Percentiles rank a stretch among this genome's conserved stretches.
These are phyloP conservation scores for Colletotrichum chrysophilum DNA, from an alignment of 2,329 filamentous ascomycete genomes.

Conservation along the genomic window DNA sequence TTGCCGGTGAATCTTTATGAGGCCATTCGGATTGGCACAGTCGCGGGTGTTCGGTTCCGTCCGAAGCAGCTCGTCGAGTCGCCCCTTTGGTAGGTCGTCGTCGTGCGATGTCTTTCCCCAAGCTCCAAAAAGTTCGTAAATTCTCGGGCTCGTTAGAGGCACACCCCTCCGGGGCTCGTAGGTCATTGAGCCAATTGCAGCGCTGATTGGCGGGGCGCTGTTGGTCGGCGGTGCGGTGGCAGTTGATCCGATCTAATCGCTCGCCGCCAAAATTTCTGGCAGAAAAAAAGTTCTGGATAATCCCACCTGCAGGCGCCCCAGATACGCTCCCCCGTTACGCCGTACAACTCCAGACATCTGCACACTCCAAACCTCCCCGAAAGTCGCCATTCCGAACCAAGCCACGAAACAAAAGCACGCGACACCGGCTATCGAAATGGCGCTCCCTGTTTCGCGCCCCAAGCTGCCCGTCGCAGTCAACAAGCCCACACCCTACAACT, in stretches of 20 bases:
- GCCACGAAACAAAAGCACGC: not conserved
- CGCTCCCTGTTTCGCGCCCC: slow-evolving; percentile 41
- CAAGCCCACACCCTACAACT: slow-evolving; percentile 89
- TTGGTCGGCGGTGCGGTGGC: slow-evolving; percentile 4
- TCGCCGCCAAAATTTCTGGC: slow-evolving; percentile 22
- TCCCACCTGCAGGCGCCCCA: not conserved
- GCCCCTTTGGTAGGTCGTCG: slow-evolving; percentile 14
- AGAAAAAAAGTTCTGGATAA: slow-evolving; percentile 22
- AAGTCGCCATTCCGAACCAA: not conserved
- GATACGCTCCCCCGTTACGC: not conserved
- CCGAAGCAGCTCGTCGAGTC: slow-evolving; percentile 15
- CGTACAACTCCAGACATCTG: not conserved
- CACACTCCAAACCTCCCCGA: not conserved
- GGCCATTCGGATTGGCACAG: slow-evolving; percentile 1
- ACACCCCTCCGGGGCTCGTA: not conserved
- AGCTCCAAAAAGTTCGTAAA: slow-evolving; percentile 22
- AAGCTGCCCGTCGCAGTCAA: slow-evolving; percentile 70
- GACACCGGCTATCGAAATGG: slow-evolving; percentile 31
- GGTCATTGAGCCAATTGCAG: not conserved
- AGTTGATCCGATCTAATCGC: slow-evolving; percentile 23
- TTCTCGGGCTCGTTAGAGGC: slow-evolving; percentile 13
- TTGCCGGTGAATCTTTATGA: not conserved
- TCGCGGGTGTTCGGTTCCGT: not conserved
- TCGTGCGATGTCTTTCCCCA: slow-evolving; percentile 18
- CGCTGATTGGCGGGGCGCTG: slow-evolving; percentile 3